phyloP scores from a whole-genome alignment of 805 yeast genomes.

The Starmerella geochares region DNA sequence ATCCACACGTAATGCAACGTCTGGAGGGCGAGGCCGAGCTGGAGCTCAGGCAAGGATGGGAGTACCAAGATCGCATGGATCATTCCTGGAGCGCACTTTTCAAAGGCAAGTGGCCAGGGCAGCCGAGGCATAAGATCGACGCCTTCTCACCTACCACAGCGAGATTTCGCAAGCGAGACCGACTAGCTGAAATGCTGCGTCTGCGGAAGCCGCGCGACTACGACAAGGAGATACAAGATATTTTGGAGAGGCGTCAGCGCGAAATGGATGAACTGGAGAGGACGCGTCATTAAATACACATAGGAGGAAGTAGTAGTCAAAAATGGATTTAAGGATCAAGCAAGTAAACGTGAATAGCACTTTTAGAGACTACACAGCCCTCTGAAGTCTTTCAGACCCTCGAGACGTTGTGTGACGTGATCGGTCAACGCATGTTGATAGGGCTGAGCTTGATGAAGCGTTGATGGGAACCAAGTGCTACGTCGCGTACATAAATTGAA shows the following conservation, averaged over 20 bases:
- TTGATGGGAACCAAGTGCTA: too few species aligned
- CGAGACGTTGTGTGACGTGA: too few species aligned
- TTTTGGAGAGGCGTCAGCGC: conserved; percentile 32
- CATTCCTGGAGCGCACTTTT: conserved; percentile 60
- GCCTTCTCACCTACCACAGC: not conserved
- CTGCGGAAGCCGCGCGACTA: conserved; percentile 28
- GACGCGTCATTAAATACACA: not conserved
- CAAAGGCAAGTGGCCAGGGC: conserved; percentile 30
- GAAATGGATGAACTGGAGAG: conserved; percentile 22
- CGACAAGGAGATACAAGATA: conserved; percentile 33
- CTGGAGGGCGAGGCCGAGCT: conserved; percentile 64
- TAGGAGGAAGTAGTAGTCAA: not conserved
- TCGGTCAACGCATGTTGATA: too few species aligned
- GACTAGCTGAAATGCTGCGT: conserved; percentile 27
- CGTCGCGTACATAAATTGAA: too few species aligned
- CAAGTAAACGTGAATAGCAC: too few species aligned
- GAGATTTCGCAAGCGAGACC: conserved; percentile 17
- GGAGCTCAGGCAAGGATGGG: conserved; percentile 56
- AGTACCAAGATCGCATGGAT: conserved; percentile 41
- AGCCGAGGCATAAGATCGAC: conserved; percentile 9
- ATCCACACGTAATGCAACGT: conserved; percentile 50
- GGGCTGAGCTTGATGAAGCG: too few species aligned
- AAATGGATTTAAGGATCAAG: not conserved
- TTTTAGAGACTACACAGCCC: too few species aligned
- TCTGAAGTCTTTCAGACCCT: too few species aligned